These are phyloP conservation scores for Rhizophora apiculata DNA, from an alignment of 345 rosid genomes.

Conservation along the genomic window DNA sequence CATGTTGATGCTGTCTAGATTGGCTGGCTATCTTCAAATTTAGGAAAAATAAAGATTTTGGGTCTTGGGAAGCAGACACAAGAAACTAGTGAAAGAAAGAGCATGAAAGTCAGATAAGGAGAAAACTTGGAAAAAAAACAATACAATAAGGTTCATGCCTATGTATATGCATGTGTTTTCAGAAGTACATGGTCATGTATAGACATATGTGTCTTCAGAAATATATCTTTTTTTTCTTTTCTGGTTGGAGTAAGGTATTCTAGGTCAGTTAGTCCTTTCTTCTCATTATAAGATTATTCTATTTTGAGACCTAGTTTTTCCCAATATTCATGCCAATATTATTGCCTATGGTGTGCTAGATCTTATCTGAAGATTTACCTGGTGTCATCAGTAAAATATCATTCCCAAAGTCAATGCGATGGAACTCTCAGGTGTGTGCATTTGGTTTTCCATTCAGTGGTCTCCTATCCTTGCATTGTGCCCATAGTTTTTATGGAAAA, in stretches of 20 bases:
- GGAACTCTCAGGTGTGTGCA: conserved; percentile 77
- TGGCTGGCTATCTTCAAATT: not conserved
- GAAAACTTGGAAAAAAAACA: not conserved
- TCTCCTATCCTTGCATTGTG: not conserved
- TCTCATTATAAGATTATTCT: not conserved
- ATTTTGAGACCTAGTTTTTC: not conserved
- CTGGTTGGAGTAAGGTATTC: too few relatives aligned
- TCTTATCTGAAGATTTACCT: conserved; percentile 82
- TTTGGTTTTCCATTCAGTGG: conserved; percentile 8
- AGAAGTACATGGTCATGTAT: too few relatives aligned
- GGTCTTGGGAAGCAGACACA: not conserved
- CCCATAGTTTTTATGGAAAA: not conserved
- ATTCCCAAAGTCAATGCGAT: conserved; percentile 93
- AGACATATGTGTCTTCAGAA: too few relatives aligned
- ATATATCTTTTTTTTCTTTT: too few relatives aligned
- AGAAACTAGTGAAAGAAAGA: not conserved
- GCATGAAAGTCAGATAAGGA: not conserved
- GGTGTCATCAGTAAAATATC: conserved; percentile 63
- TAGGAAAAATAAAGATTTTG: not conserved
- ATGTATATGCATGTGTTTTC: too few relatives aligned
- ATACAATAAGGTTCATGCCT: not conserved
- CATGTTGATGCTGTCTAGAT: too few relatives aligned
- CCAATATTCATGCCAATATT: not conserved
- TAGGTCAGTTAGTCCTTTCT: not conserved
- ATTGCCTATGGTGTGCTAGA: conserved; percentile 37